phyloP scores from a whole-genome alignment of 2,329 filamentous ascomycete species.

The Ophiostoma fasciatum region DNA sequence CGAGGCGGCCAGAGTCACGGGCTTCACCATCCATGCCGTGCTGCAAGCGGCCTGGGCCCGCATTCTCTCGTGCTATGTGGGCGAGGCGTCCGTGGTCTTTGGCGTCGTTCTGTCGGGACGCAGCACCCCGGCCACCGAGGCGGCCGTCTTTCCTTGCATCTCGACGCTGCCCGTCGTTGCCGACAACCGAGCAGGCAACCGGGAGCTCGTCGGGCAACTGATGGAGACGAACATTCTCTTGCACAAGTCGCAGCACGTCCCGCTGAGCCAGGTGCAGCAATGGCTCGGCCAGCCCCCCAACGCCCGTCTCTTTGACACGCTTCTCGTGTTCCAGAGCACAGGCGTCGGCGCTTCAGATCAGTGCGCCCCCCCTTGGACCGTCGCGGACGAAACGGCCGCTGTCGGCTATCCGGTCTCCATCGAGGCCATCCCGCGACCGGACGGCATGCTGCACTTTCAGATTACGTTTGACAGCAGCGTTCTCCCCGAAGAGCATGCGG shows the following conservation, averaged over 20 bases:
- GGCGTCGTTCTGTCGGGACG: conserved; percentile 70
- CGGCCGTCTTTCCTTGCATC: conserved; percentile 61
- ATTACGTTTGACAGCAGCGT: conserved; percentile 51
- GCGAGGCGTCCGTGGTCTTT: conserved; percentile 60
- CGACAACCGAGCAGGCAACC: conserved; percentile 37
- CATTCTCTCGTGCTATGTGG: conserved; percentile 60
- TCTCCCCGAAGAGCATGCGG: conserved; percentile 54
- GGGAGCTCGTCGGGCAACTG: conserved; percentile 43
- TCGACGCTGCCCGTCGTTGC: conserved; percentile 62
- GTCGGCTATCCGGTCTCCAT: conserved; percentile 71
- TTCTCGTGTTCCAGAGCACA: conserved; percentile 68
- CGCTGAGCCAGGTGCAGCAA: conserved; percentile 57
- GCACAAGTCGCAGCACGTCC: conserved; percentile 55
- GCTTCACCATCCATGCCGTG: conserved; percentile 62
- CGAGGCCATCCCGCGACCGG: conserved; percentile 48
- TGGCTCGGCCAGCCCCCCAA: conserved; percentile 48
- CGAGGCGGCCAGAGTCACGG: conserved; percentile 34
- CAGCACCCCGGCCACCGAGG: conserved; percentile 41
- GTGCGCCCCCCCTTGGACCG: too few relatives aligned
- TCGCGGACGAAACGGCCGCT: conserved; percentile 49
- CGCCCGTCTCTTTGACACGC: conserved; percentile 61
- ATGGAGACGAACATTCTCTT: conserved; percentile 50
- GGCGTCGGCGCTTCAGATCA: too few relatives aligned
- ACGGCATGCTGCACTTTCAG: conserved; percentile 40
- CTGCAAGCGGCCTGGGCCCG: conserved; percentile 68